Conservation (phyloP, 148 eudicot genomes). For the Pouteria glomerata region DNA sequence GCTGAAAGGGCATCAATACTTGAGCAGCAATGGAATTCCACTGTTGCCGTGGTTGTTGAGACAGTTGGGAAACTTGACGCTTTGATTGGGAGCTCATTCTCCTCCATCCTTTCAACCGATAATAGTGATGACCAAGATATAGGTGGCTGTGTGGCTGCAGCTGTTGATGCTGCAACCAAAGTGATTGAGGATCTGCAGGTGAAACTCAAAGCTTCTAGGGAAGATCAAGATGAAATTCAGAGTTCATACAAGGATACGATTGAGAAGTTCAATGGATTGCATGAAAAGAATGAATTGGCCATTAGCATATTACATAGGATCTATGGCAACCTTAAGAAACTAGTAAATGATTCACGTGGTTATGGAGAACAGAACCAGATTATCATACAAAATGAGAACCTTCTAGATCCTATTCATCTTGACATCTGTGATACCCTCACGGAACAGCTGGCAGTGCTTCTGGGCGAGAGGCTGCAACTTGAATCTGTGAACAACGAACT, state of each 20-base stretch:
- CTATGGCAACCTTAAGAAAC: constrained; percentile 36
- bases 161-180: constrained; percentile 54
- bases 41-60: constrained; percentile 36
- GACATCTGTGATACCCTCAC: constrained; percentile 44
- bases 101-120: constrained; percentile 13
- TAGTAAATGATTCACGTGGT: constrained; percentile 34
- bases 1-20: constrained; percentile 31
- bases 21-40: constrained; percentile 45
- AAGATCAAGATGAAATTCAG: constrained; percentile 35
- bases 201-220: constrained; percentile 43
- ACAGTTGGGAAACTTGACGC: constrained; percentile 51
- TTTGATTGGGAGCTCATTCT: constrained; percentile 25
- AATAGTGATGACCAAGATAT: constrained; percentile 27
- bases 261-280: constrained; percentile 35
- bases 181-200: constrained; percentile 50
- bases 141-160: constrained; percentile 31
- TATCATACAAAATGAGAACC: constrained; percentile 15
- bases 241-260: constrained; percentile 27
- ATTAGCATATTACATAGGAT: constrained; percentile 42
- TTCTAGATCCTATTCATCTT: constrained; percentile 40
- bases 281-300: constrained; percentile 35
- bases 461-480: constrained; percentile 46
- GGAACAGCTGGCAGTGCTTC: constrained; percentile 39
- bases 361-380: constrained; percentile 28
- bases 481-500: constrained; percentile 47